phyloP scores from a whole-genome alignment of 345 rosid species.

The Trapa incisa region DNA sequence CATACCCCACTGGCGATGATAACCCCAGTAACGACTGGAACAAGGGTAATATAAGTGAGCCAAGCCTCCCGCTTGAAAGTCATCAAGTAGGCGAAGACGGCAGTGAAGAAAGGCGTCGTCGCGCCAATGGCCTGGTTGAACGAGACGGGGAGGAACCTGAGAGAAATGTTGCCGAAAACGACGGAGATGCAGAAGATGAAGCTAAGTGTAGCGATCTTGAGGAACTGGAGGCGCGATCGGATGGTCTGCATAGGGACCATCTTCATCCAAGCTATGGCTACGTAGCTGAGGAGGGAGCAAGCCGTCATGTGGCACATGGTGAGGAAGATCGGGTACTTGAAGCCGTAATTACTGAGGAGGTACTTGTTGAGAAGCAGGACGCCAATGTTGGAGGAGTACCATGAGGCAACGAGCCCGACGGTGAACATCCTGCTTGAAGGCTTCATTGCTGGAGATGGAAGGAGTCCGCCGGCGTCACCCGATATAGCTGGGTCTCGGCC shows the following conservation, averaged over 20 bases:
- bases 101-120: constrained; percentile 96
- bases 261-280: constrained; percentile 93
- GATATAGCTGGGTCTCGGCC: not conserved
- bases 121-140: constrained; percentile 96
- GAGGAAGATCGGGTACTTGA: constrained; percentile 96
- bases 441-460: constrained; percentile 6
- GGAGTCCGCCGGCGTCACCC: not conserved
- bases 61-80: constrained; percentile 87
- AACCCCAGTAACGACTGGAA: constrained; percentile 97
- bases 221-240: constrained; percentile 62
- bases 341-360: constrained; percentile 81
- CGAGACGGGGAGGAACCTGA: constrained; percentile 75
- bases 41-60: constrained; percentile 76
- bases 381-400: constrained; percentile 97
- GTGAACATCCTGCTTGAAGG: constrained; percentile 37
- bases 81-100: constrained; percentile 85
- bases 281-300: constrained; percentile 77
- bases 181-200: constrained; percentile 91
- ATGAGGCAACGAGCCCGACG: constrained; percentile 65
- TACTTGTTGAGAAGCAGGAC: constrained; percentile 80
- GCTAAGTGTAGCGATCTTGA: constrained; percentile 84
- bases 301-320: constrained; percentile 99
- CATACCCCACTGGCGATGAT: constrained; percentile 96
- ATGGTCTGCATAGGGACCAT: constrained; percentile 98
- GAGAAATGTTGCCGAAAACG: constrained; percentile 79